Evolutionary conservation across 2,329 filamentous ascomycete species (phyloP), one percentile per base, ranked within the genome.

Genomic region (Cordyceps tenuipes): DNA sequence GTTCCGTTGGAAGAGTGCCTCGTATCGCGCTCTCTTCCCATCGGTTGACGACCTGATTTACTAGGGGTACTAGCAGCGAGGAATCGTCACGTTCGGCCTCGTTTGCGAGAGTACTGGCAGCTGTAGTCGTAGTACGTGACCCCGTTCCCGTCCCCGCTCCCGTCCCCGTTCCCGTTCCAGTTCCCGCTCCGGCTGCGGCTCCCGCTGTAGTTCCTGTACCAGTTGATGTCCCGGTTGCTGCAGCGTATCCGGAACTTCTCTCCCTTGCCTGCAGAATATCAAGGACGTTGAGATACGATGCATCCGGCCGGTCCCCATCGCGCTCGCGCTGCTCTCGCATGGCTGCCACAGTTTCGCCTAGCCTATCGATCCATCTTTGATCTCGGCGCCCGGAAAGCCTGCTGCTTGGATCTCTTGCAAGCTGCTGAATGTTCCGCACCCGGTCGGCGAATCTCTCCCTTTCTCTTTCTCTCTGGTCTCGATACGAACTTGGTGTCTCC

Each of bases 1-100:
- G 73, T 29, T 77, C 75, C 5, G 68, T 63, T 0, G 63, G 64
- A 9, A 71, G 63, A 0, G 71, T 72, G 7, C 68, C 68, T 17
- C 71, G 66, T 1, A 72, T 66, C 15, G 69, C 69, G 44, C 70
- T 73, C 60, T 75, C 73, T 56, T 75, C 72, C 73, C 72, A 75
- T 29, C 72, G 67, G 43, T 65, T 73, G 41, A 70, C 69, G 17
- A 71, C 69, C 36, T 73, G 73, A 57, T 72, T 75, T 48, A 76
- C 68, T 10, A 76, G 62, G 7, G 74, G 74, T 3, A 70, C 68
- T 9, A 74, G 62, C 12, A 74, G 65, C 2, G 72, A 71, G n/a
- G 71, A 64, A 7, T 75, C 72, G 13, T 76, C 73, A 36, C 67
- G 65, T 17, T 74, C 71, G 1, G 66, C 65, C 6, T 74, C 73